Conservation (phyloP, 2,329 filamentous ascomycete genomes). For the Phoma sp. region DNA sequence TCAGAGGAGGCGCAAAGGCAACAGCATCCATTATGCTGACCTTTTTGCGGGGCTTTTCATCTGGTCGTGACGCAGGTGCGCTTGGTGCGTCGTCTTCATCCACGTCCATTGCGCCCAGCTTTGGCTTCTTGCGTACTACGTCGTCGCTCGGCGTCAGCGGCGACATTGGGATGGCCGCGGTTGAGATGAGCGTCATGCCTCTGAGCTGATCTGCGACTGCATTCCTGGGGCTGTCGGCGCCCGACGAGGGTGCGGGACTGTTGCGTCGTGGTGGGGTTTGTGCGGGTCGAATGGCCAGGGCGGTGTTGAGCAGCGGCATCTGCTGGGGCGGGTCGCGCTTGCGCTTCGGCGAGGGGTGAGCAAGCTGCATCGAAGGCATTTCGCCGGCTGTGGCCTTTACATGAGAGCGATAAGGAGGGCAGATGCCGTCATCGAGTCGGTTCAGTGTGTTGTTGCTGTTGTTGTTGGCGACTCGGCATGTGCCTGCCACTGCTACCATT, state of each 20-base stretch:
- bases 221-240: constrained; percentile 44
- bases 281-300: constrained; percentile 33
- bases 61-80: constrained; percentile 14
- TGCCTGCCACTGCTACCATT: background rate
- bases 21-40: constrained; percentile 12
- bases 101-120: constrained; percentile 35
- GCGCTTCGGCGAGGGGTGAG: constrained; percentile 47
- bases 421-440: background rate
- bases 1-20: constrained; percentile 3
- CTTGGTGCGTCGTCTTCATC: constrained; percentile 17
- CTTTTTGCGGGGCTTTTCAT: constrained; percentile 1
- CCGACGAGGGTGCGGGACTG: constrained; percentile 31
- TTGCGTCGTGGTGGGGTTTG: constrained; percentile 31
- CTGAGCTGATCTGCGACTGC: constrained; percentile 46
- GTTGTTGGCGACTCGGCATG: constrained; percentile 3
- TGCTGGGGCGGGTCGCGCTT: constrained; percentile 45
- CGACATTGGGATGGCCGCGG: constrained; percentile 40
- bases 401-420: constrained; percentile 26
- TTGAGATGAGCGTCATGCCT: constrained; percentile 37
- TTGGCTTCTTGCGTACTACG: constrained; percentile 45
- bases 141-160: constrained; percentile 46
- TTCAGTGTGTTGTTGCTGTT: background rate
- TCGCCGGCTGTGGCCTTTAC: constrained; percentile 31
- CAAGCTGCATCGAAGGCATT: constrained; percentile 45
- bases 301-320: constrained; percentile 41